These are phyloP conservation scores for Penicillium sp. DNA, from an alignment of 2,329 filamentous ascomycete species.

Conservation along the genomic window DNA sequence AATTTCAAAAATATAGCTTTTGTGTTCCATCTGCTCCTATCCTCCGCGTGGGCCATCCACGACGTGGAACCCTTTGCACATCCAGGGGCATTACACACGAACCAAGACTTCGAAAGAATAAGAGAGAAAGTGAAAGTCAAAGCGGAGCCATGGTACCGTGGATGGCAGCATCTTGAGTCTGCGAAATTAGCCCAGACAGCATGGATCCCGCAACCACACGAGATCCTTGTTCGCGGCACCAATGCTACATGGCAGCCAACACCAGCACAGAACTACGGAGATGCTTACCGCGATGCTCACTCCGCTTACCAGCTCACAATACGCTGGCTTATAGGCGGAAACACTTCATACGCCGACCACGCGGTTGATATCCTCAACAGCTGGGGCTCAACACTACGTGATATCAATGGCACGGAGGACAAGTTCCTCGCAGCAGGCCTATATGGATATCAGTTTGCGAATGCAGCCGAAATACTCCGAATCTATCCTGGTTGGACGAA, in stretches of 20 bases:
- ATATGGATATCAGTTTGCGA: conserved; percentile 45
- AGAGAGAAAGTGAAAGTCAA: conserved; percentile 36
- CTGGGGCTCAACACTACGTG: conserved; percentile 39
- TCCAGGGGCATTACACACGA: conserved; percentile 40
- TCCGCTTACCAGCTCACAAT: conserved; percentile 42
- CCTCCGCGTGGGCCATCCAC: no score
- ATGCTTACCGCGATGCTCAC: conserved; percentile 34
- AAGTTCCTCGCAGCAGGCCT: conserved; percentile 44
- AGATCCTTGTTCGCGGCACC: conserved; percentile 17
- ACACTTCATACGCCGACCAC: conserved; percentile 38
- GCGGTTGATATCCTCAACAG: conserved; percentile 40
- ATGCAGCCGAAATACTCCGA: conserved; percentile 49
- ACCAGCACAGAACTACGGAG: conserved; percentile 32
- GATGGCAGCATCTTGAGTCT: conserved; percentile 23
- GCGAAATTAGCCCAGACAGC: no score
- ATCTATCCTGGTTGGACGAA: conserved; percentile 32
- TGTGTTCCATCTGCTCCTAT: no score
- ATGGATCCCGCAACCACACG: no score
- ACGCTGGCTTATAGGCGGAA: conserved; percentile 43
- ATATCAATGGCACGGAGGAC: conserved; percentile 38
- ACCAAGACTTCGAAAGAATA: conserved; percentile 43
- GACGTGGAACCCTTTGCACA: conserved; percentile 22
- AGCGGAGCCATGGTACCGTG: conserved; percentile 36
- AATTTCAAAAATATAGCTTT: no score
- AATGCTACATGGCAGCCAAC: conserved; percentile 8